Base-by-base conservation (phyloP, 2,329 filamentous ascomycete species). In the Cladosporium halotolerans region DNA sequence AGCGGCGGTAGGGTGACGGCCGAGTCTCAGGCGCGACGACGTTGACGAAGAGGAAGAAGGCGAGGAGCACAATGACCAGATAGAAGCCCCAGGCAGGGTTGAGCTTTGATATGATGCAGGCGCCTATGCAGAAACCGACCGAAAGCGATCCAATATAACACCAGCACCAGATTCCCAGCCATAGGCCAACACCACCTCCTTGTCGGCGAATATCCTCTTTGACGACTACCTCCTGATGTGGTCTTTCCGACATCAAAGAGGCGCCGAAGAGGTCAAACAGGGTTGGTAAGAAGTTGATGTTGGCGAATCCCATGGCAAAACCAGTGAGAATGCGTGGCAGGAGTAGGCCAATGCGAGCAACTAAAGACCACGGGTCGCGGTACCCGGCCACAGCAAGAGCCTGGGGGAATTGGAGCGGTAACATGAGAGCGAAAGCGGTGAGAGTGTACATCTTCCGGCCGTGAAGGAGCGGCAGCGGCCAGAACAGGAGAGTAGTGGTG, bases 361-460 rank as follows among this genome's bases (percentile, higher is more conserved):
- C 72, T 18, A 72, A 63, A 10, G 78, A 74, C 53, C 79, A 75
- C 3, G 81, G 82, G 8, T 80, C 78, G 56, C 84, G 74, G 53
- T 73, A 77, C 8, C 70, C 66, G 42, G 78, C 77, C 8, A 89
- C 78, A 2, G 83, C 77, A 38, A 90, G 72, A 1, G 86, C 87
- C 66, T 92, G 87, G 0, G 86, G 86, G 53, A 90, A 88, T 34
- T 90, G 77, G 0, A 91, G 73, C 3, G 86, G 85, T 72, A 91
- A 79, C 5, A 86, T 81, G 32, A 89, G 64, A 2, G 81, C 79
- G 49, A 91, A 76, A 16, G 86, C 79, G 31, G 80, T 76, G 36
- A 90, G 72, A n/a, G 85, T 82, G 63, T 91, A 91, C 1, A 86
- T 84, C 63, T 89, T 89, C 9, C 87, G 79, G 3, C 88, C 87